Conservation (phyloP, 495 filamentous ascomycete species). For the Lophium mytilinum region DNA sequence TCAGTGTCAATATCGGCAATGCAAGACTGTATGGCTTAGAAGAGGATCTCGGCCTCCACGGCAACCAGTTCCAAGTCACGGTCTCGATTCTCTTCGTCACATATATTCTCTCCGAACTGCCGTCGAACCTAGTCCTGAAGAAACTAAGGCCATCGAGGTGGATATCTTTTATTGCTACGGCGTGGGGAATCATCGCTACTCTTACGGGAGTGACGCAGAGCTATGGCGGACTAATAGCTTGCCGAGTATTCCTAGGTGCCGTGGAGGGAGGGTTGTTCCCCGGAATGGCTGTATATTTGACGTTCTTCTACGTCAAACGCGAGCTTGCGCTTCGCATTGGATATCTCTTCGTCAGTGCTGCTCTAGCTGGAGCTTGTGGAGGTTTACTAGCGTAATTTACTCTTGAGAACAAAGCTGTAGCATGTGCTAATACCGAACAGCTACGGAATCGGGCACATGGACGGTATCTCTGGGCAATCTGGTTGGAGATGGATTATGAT, state of each 20-base stretch:
- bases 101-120: slow-evolving; percentile 51
- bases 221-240: slow-evolving; percentile 50
- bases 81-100: slow-evolving; percentile 70
- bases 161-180: slow-evolving; percentile 53
- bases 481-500: slow-evolving; percentile 64
- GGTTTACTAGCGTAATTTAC: slow-evolving; percentile 63
- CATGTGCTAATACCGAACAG: no score
- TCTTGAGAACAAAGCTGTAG: no score
- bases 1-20: slow-evolving; percentile 69
- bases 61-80: slow-evolving; percentile 60
- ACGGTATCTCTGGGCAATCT: slow-evolving; percentile 51
- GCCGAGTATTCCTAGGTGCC: slow-evolving; percentile 46
- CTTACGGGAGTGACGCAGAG: slow-evolving; percentile 55
- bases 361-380: slow-evolving; percentile 67
- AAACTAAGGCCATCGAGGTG: slow-evolving; percentile 57
- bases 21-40: slow-evolving; percentile 61
- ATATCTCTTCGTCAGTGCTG: slow-evolving; percentile 69
- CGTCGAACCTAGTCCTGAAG: slow-evolving; percentile 58
- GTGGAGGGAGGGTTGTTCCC: slow-evolving; percentile 63
- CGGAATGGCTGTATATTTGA: slow-evolving; percentile 47
- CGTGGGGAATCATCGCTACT: slow-evolving; percentile 67
- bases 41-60: slow-evolving; percentile 52
- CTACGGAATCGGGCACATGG: slow-evolving; percentile 55
- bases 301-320: slow-evolving; percentile 65
- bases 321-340: slow-evolving; percentile 68